These are phyloP conservation scores for Calonectria hongkongensis DNA, from an alignment of 2,329 filamentous ascomycete genomes.

Conservation along the genomic window DNA sequence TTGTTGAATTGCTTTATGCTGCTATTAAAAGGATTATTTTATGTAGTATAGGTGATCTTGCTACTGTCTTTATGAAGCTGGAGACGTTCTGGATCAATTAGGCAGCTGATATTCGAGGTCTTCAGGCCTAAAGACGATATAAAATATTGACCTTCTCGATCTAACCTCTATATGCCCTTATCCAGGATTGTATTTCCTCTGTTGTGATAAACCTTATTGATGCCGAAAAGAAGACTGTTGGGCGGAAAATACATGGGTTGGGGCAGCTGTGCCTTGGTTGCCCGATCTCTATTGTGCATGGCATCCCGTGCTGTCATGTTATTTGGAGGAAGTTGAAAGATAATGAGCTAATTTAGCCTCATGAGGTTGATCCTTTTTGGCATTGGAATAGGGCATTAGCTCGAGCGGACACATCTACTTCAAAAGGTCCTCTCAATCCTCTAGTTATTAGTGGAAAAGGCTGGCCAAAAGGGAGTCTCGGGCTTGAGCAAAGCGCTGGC, in stretches of 20 bases:
- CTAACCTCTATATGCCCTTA: neutral
- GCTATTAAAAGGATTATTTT: neutral
- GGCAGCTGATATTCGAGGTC: neutral
- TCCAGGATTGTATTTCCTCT: neutral
- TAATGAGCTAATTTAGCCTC: too few species aligned
- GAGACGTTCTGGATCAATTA: neutral
- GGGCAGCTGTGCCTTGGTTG: neutral
- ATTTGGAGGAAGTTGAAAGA: too few species aligned
- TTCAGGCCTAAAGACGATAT: neutral
- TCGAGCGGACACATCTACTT: neutral
- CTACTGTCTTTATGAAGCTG: neutral
- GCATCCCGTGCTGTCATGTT: neutral
- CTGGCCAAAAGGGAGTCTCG: too few species aligned
- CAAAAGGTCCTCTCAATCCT: too few species aligned
- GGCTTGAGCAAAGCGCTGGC: too few species aligned
- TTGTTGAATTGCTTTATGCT: neutral
- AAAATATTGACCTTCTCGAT: neutral
- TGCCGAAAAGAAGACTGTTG: neutral
- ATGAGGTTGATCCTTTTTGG: neutral
- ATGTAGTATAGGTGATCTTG: neutral
- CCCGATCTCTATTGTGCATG: neutral
- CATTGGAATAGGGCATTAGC: neutral
- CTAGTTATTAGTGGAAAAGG: too few species aligned
- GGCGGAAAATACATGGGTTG: neutral
- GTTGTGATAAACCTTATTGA: neutral